Evolutionary conservation across 2,329 filamentous ascomycete species (phyloP), one percentile per base, ranked within the genome.

Genomic region (Fusarium pseudoanthophilum): DNA sequence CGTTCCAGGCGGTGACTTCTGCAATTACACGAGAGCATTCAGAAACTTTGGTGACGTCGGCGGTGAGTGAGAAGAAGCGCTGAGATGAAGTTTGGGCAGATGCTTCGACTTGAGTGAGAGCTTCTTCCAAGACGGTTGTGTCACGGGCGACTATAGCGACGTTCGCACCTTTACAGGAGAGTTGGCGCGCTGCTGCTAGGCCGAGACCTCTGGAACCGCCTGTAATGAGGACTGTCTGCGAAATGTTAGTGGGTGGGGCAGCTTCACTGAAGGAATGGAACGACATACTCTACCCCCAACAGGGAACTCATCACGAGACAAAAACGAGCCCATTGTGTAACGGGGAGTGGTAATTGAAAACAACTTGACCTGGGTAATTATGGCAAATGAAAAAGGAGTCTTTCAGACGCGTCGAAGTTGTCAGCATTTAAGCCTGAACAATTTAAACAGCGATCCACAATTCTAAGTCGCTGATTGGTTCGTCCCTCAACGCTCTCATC

Each of bases 141-240:
- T 68, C 39, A 20, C 71, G 62, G 5, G 71, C 71, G 2, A n/a
- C 62, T 21, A 73, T 74, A 20, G 57, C 53, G 3, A 73, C 18
- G 11, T 64, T 68, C 24, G 71, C 71, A 1, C 71, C 71, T 40
- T 61, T 73, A 9, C 58, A 36, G 5, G 71, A 64, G 21, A 73
- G 67, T 14, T 74, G 71, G 3, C 67, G 71, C 2, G 71, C 71
- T 11, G 71, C 71, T 45, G 62, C 71, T 3, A 73, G 24, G 5
- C 71, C 71, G 0, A 73, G 49, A 7, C 71, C 71, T 20, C 71
- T 72, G 10, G 71, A 73, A 16, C 71, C 71, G 4, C 71, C 71
- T 8, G 71, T 72, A 28, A 73, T 64, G 10, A 73, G 46, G 5
- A 74, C 26, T 15, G 71, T 74, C 71, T 73, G 20, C 3, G 1